Evolutionary conservation across 768 basidiomycete genomes (phyloP), one percentile per base, ranked within the genome.

Genomic region (Amanita phalloides): DNA sequence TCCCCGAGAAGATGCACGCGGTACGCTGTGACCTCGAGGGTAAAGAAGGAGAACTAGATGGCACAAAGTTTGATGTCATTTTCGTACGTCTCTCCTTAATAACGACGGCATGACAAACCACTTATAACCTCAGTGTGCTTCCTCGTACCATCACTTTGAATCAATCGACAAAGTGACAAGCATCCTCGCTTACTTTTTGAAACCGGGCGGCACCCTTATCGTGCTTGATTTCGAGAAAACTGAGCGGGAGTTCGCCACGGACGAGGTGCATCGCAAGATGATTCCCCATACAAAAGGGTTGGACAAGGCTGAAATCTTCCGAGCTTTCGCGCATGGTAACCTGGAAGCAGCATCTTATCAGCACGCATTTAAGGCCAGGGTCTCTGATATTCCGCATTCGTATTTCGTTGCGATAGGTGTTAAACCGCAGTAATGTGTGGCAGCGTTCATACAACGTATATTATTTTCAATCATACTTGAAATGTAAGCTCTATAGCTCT

Each of bases 121-220:
- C n/a, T 9, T 17, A 17, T 20, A 4, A 20, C 42, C 26, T 2
- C 49, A 85, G 83, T 85, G 84, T 57, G 60, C 72, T 14, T 70
- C 71, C 41, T 70, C 85, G 3, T 88, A 83, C 57, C 86, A 88
- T 54, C 86, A 88, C 59, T 71, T 88, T 54, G 47, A 65, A 1
- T 72, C 72, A 32, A 70, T 81, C 55, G 67, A 70, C 5, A 67
- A 68, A 3, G 74, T 74, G 26, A 87, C 86, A 6, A 66, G 66
- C 13, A 64, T 66, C 2, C 71, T 89, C n/a, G 70, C 66, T 2
- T 66, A 64, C 38, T 79, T 79, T 60, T 68, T 90, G 56, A 84
- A 79, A 53, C 80, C 81, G 0, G 74, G 77, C 1, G 86, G 82
- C 0, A 63, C 66, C 26, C 67, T 89, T 0, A 66, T 87, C 39